A percentile compares a stretch with the other conserved stretches of the same genome.
phyloP scores from a whole-genome alignment of 2,329 filamentous ascomycete genomes.

The Colletotrichum sp. region DNA sequence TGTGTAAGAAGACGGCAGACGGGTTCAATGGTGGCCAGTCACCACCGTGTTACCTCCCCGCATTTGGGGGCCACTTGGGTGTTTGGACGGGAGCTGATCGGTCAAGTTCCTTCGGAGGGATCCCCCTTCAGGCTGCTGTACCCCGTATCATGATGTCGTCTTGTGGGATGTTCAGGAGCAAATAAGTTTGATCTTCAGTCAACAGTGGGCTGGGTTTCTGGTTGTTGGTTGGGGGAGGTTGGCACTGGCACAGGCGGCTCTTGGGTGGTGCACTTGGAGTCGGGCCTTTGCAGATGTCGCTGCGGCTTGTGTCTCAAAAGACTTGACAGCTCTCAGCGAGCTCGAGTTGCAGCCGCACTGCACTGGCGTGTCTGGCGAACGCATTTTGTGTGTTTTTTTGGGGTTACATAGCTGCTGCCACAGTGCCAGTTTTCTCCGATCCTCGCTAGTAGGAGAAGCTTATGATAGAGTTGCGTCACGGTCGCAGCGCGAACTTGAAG shows the following conservation, averaged over 20 bases:
- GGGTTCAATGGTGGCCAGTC: neutral
- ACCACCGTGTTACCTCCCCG: neutral
- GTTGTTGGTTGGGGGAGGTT: neutral
- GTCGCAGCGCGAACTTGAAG: neutral
- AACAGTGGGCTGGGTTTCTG: neutral
- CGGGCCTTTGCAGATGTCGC: neutral
- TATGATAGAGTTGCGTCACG: constrained; percentile 6
- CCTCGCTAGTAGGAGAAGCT: neutral
- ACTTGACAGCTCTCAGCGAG: neutral
- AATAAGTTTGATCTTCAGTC: neutral
- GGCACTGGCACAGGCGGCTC: neutral
- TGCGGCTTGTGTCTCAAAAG: neutral
- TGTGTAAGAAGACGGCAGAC: neutral
- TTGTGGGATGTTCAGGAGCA: neutral
- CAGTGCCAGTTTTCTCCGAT: neutral
- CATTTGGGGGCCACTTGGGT: neutral
- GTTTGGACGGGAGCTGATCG: neutral
- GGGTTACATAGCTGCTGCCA: neutral
- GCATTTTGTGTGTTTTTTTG: neutral
- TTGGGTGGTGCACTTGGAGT: neutral
- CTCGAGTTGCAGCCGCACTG: neutral
- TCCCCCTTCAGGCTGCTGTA: neutral
- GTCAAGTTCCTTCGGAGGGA: neutral
- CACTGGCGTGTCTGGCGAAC: neutral
- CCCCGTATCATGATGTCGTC: neutral